Base-by-base conservation (phyloP, 495 filamentous ascomycete genomes). In the Neurospora sp. region DNA sequence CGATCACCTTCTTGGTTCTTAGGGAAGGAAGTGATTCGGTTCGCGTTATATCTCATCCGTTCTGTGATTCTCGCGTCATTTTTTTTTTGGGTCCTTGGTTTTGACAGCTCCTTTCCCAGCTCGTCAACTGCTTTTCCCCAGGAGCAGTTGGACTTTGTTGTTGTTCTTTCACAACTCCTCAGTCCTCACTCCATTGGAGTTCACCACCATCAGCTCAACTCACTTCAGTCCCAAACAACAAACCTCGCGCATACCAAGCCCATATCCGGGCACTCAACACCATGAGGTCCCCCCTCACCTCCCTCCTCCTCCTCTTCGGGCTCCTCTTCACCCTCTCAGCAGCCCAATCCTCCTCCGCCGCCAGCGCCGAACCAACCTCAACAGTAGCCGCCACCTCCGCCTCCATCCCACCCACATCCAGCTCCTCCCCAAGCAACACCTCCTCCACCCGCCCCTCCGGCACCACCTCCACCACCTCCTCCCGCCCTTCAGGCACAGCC, bases 281-380 rank as follows among this genome's bases (percentile, higher is more conserved):
- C 7, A 48, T 48, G 44, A 48, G 44, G n/a, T 44, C 41, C 41
- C 18, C 18, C 41, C 20, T 27, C 45, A 53, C 45, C 20, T 1
- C 45, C 48, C 1, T 53, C 45, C 18, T 59, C 22, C 48, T 59
- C 10, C 48, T 27, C 20, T 27, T 48, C 7, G n/a, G 20, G 48
- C 48, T 59, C 9, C 22, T 59, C 48, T 9, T 31, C n/a, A 27
- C 20, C 9, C 48, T 59, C 4, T 12, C 48, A 59, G 10, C 48
- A 0, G 48, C 48, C 10, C 48, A 59, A 69, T 53, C 73, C 2
- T 35, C 75, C 9, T 44, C 72, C 18, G 45, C 70, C 16, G 74
- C 76, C 40, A 74, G 59, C 74, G 35, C 59, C 45, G 18, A 42
- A 27, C 61, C 73, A 70, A 72, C 75, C 44, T n/a, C 75, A 22